Conservation (phyloP, 768 basidiomycete species). For the Cyclocybe cylindracea region DNA sequence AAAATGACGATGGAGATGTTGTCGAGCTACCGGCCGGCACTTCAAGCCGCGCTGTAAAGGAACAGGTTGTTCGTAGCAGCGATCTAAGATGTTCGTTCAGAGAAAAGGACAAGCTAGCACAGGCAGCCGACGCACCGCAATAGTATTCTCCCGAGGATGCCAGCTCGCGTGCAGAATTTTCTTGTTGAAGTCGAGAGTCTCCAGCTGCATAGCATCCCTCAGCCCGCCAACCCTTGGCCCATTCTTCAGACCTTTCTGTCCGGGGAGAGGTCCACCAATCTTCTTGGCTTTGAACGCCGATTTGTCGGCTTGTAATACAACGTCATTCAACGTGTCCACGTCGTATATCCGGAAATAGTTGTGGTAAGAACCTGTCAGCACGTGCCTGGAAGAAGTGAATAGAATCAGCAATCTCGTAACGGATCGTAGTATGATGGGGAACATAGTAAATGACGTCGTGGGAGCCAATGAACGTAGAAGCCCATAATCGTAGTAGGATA, state of each 20-base stretch:
- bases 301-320: slow-evolving; percentile 97
- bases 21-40: slow-evolving; percentile 4
- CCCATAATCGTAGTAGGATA: no score
- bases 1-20: slow-evolving; percentile 14
- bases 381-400: slow-evolving; percentile 59
- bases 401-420: slow-evolving; percentile 17
- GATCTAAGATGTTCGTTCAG: slow-evolving; percentile 52
- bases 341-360: slow-evolving; percentile 99
- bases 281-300: slow-evolving; percentile 99
- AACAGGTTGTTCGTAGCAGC: slow-evolving; percentile 97
- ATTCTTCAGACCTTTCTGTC: slow-evolving; percentile 73
- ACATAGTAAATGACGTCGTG: slow-evolving; percentile 4
- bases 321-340: slow-evolving; percentile 81
- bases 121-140: slow-evolving; percentile 67
- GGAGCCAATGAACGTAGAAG: slow-evolving; percentile 20
- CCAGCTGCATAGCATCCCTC: slow-evolving; percentile 85
- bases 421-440: slow-evolving; percentile 16
- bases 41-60: slow-evolving; percentile 74
- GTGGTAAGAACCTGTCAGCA: slow-evolving; percentile 99
- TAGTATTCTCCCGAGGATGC: slow-evolving; percentile 98
- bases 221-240: slow-evolving; percentile 71
- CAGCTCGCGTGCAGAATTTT: slow-evolving; percentile 95
- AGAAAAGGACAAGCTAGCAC: slow-evolving; percentile 1
- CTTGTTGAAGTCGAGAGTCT: slow-evolving; percentile 92
- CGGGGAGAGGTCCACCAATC: slow-evolving; percentile 84